Evolutionary conservation across 805 yeast species (phyloP).

Genomic region (Saccharomycopsis lassenensis): DNA sequence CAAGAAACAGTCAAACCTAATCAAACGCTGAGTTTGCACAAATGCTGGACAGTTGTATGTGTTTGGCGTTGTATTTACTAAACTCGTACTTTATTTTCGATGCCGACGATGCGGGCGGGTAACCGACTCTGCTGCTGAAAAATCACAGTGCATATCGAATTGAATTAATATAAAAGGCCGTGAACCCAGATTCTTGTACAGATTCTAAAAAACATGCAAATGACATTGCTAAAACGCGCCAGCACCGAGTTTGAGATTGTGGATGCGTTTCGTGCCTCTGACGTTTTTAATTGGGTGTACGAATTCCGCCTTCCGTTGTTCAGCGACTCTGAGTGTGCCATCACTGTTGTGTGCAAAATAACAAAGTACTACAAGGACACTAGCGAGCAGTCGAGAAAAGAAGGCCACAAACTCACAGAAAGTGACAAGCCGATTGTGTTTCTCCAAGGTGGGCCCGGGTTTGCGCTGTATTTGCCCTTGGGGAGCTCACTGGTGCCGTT

Average conservation of each 20-base stretch:
- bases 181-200: too few relatives aligned
- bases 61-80: too few relatives aligned
- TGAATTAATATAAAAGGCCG: too few relatives aligned
- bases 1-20: too few relatives aligned
- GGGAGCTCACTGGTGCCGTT: constrained; percentile 24
- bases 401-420: constrained; percentile 7
- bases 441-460: constrained; percentile 49
- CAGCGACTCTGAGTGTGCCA: constrained; percentile 4
- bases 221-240: background rate
- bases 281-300: constrained; percentile 14
- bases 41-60: too few relatives aligned
- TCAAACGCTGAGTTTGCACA: too few relatives aligned
- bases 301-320: constrained; percentile 14
- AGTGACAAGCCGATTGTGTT: constrained; percentile 28
- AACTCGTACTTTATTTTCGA: too few relatives aligned
- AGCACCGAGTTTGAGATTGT: constrained; percentile 5
- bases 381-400: constrained; percentile 4
- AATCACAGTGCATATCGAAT: too few relatives aligned
- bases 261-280: constrained; percentile 11
- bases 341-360: constrained; percentile 11
- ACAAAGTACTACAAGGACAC: constrained; percentile 14
- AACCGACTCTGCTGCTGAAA: too few relatives aligned
- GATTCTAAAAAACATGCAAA: too few relatives aligned
- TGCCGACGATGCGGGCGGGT: too few relatives aligned
- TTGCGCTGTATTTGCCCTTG: constrained; percentile 28